Evolutionary conservation across 495 filamentous ascomycete genomes (phyloP), one percentile per base, ranked within the genome.

Genomic region (Viridothelium virens): DNA sequence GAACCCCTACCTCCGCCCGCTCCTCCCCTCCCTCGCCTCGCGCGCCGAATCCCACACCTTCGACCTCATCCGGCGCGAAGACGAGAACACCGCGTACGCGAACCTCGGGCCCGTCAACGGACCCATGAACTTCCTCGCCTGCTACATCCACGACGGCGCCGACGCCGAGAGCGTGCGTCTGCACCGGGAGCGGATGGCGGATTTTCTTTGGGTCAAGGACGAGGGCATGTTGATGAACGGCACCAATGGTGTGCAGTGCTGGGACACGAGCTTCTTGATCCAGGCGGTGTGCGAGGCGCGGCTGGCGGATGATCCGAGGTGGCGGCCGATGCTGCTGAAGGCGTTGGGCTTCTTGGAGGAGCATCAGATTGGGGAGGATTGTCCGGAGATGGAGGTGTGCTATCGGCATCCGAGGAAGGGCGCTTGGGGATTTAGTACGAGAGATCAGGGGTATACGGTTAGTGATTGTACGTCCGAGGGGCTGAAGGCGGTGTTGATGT

Each of bases 201-300:
- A 98, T 69, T 94, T 89, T 67, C 79, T 97, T 67, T 98, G 95
- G 95, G 79, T 97, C 65, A 96, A 93, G 48, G 67, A 84, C 48
- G 94, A 97, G 75, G 94, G 94, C 36, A 91, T 98, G 89, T 80
- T 97, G 25, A 87, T 87, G 75, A 97, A 97, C 74, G 94, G 94
- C 41, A 98, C 94, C 41, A 97, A 98, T 71, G 94, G 94, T 16
- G 91, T 96, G 14, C 94, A 98, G 77, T 88, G 85, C 53, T 98
- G 94, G 94, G 94, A 98, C 73, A 98, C 94, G 0, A 82, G 90
- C 0, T 97, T 96, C 72, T 77, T 88, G 48, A 91, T 96, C 33
- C 92, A 96, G 74, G 86, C 87, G 9, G 83, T 90, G 38, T 81
- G 89, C 65, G 90, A 89, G 65, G 87, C 89, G 47, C 91, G 91